phyloP scores from a whole-genome alignment of 2,329 filamentous ascomycete genomes.

The Cercospora beticola region DNA sequence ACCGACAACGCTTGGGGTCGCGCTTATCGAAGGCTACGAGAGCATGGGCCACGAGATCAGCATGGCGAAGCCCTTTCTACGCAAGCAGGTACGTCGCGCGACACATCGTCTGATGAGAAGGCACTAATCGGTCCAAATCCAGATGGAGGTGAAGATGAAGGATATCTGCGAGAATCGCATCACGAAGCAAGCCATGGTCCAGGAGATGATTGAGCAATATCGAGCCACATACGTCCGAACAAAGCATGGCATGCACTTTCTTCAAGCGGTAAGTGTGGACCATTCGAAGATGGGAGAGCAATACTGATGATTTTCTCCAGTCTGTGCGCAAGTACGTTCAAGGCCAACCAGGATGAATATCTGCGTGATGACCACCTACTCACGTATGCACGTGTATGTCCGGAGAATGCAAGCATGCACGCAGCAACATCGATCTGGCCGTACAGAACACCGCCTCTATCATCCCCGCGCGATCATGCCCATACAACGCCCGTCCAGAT shows the following conservation, averaged over 20 bases:
- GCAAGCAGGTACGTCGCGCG: constrained; percentile 67
- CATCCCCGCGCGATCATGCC: background rate
- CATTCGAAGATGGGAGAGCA: background rate
- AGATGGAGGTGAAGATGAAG: constrained; percentile 95
- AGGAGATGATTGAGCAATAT: constrained; percentile 84
- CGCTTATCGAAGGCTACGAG: constrained; percentile 91
- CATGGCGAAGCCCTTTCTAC: constrained; percentile 89
- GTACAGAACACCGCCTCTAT: background rate
- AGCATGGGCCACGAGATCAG: constrained; percentile 90
- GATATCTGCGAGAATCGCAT: constrained; percentile 87
- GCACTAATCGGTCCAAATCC: background rate
- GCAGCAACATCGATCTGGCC: background rate
- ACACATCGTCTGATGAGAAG: background rate
- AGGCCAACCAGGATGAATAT: background rate
- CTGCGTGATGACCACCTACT: background rate
- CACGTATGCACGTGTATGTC: background rate
- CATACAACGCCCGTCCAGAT: background rate
- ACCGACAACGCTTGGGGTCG: constrained; percentile 85
- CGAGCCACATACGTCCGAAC: constrained; percentile 81
- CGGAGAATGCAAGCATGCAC: background rate
- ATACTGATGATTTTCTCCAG: constrained; percentile 10
- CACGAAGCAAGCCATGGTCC: constrained; percentile 71
- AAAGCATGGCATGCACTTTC: constrained; percentile 66
- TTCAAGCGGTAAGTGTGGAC: constrained; percentile 51
- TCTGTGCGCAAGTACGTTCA: constrained; percentile 12